Conservation (phyloP, 2,329 filamentous ascomycete genomes). For the Scedosporium dehoogii region DNA sequence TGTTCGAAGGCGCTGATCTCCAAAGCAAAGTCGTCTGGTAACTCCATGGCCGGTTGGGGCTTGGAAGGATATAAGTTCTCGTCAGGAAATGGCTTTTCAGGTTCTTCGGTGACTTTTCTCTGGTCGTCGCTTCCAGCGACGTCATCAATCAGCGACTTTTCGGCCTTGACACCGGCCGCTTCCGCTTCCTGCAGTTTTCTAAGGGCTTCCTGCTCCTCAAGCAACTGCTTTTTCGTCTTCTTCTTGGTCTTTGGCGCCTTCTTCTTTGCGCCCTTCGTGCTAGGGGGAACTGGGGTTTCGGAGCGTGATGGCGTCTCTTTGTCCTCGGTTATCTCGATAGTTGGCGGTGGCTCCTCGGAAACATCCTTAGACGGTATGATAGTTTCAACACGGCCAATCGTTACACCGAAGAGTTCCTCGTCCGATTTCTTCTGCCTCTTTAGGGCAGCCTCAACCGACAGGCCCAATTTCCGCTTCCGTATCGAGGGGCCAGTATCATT, state of each 20-base stretch:
- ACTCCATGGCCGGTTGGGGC: slow-evolving; percentile 32
- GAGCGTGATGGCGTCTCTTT: slow-evolving; percentile 35
- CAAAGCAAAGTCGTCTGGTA: slow-evolving; percentile 34
- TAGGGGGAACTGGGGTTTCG: slow-evolving; percentile 32
- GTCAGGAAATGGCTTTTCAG: slow-evolving; percentile 23
- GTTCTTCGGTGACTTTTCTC: slow-evolving; percentile 14
- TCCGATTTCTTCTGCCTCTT: slow-evolving; percentile 76
- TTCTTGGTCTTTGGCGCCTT: slow-evolving; percentile 51
- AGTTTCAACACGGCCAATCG: slow-evolving; percentile 26
- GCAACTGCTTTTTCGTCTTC: slow-evolving; percentile 67
- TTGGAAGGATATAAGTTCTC: slow-evolving; percentile 40
- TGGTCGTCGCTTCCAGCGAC: slow-evolving; percentile 13
- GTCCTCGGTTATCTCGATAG: slow-evolving; percentile 35
- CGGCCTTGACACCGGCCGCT: slow-evolving; percentile 19
- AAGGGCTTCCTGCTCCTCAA: slow-evolving; percentile 57
- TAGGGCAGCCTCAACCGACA: slow-evolving; percentile 57
- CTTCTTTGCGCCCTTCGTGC: slow-evolving; percentile 46
- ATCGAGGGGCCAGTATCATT: slow-evolving; percentile 40
- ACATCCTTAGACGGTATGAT: slow-evolving; percentile 35
- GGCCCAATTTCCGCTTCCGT: slow-evolving; percentile 67
- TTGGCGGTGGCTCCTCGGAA: slow-evolving; percentile 17
- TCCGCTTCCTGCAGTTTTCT: slow-evolving; percentile 42
- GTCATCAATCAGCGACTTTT: slow-evolving; percentile 13
- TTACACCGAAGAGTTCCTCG: slow-evolving; percentile 65
- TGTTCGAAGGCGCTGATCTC: slow-evolving; percentile 34